A percentile compares a stretch with the other conserved stretches of the same genome.
Evolutionary conservation across 202 grass and related monocot species (phyloP).

Genomic region (Cymbopogon flexuosus): DNA sequence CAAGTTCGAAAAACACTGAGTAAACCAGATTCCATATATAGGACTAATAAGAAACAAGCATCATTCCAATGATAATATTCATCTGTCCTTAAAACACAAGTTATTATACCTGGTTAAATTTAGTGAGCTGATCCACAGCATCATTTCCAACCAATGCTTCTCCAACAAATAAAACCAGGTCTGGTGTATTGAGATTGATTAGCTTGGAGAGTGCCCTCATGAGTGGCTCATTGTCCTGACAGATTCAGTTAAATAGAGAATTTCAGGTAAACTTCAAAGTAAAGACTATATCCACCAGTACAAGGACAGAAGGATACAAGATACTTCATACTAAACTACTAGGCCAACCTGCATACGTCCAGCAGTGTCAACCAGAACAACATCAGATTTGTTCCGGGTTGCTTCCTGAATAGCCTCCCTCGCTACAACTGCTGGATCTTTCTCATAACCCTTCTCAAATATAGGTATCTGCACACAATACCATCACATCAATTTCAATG

Average conservation of each 20-base stretch:
- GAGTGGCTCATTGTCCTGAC: constrained; percentile 84
- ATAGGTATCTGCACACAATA: constrained; percentile 70
- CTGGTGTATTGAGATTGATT: constrained; percentile 91
- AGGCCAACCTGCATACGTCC: constrained; percentile 78
- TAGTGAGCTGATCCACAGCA: constrained; percentile 84
- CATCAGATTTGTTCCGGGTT: constrained; percentile 67
- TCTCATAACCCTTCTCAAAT: constrained; percentile 97
- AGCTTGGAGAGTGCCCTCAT: constrained; percentile 96
- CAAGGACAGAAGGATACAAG: neutral
- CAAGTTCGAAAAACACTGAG: neutral
- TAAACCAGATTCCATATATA: neutral
- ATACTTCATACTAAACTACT: neutral
- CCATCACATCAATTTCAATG: neutral
- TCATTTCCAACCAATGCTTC: constrained; percentile 95
- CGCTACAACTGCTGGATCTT: constrained; percentile 81
- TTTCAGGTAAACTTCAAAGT: neutral
- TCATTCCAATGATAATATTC: neutral
- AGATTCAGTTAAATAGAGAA: neutral
- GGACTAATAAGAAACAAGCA: neutral
- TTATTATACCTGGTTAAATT: constrained; percentile 74
- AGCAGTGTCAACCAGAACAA: constrained; percentile 94
- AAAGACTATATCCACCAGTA: neutral
- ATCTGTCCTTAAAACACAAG: neutral
- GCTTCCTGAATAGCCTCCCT: constrained; percentile 92
- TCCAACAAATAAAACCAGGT: constrained; percentile 89